Evolutionary conservation across 176 grass and related monocot species (phyloP), one percentile per base, ranked within the genome.

Genomic region (Microstegium vimineum): DNA sequence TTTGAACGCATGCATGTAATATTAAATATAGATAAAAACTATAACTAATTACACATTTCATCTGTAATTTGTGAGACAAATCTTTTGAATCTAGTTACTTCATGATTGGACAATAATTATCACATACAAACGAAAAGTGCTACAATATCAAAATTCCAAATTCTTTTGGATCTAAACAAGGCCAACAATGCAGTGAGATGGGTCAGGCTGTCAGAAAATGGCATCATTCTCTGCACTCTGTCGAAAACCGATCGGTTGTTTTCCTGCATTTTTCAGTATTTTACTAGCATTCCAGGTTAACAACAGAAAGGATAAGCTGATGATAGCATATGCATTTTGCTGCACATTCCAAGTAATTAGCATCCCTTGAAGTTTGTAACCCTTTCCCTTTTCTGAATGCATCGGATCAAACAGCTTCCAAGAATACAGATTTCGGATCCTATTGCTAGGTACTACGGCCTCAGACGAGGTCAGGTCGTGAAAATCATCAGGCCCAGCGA

Each of bases 401-500:
- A 73, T 17, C 79, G 75, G 28, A 74, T 15, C 28, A 62, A 87
- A 78, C 84, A 97, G 90, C 88, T 97, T 85, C 94, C 90, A 36
- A 93, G 90, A 89, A 97, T 97, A 83, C 94, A 97, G 76, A 89
- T 93, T 28, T 91, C 94, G 1, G 94, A 97, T 61, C 94, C 94
- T 10, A 81, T 97, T 81, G 90, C 94, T 66, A 92, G 94, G 64
- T 97, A 93, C 57, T 93, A 97, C 8, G 94, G 90, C 34, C 94
- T 97, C 45, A 93, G 52, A 62, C 86, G 94, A 71, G 94, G 94
- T 23, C 86, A 89, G 31, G 90, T 93, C n/a, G 94, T 97, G 64
- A 97, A 97, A 81, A 93, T 97, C 74, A 97, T 97, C 85, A 92
- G 90, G 5, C 90, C 94, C 52, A 93, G 94, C 27, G 94, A 93